These are phyloP conservation scores for Neurospora tetrasperma DNA, from an alignment of 495 filamentous ascomycete genomes.

Conservation along the genomic window DNA sequence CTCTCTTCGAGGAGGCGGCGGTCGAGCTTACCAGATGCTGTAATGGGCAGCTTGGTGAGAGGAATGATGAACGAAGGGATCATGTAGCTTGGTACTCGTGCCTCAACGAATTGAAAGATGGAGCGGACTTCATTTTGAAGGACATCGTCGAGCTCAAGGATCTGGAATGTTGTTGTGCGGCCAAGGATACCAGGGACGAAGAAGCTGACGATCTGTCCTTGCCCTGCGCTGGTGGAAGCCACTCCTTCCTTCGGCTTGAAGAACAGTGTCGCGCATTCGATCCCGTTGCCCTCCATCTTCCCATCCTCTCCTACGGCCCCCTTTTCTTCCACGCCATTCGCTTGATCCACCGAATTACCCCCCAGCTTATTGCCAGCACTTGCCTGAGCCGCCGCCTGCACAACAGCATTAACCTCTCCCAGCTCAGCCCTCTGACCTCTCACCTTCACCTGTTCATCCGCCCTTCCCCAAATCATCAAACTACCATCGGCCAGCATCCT, in stretches of 20 bases:
- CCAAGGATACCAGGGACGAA: constrained; percentile 35
- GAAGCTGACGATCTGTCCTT: constrained; percentile 46
- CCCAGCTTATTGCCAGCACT: not conserved
- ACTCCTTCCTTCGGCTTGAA: constrained; percentile 13
- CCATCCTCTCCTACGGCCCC: not conserved
- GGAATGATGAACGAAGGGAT: constrained; percentile 59
- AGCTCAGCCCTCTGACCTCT: constrained; percentile 72
- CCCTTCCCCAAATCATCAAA: constrained; percentile 60
- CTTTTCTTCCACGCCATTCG: constrained; percentile 28
- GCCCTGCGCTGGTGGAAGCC: constrained; percentile 6
- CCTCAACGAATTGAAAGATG: constrained; percentile 32
- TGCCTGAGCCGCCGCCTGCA: constrained; percentile 22
- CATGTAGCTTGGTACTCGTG: constrained; percentile 54
- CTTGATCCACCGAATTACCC: not conserved
- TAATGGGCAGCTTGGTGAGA: constrained; percentile 51
- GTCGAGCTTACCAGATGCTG: constrained; percentile 55
- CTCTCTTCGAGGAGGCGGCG: constrained; percentile 7
- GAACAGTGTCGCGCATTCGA: constrained; percentile 40
- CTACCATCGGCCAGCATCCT: constrained; percentile 60
- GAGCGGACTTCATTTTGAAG: constrained; percentile 14
- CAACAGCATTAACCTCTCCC: constrained; percentile 57
- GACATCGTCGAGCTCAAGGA: constrained; percentile 16
- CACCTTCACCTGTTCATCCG: constrained; percentile 75
- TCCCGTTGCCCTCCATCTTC: not conserved
- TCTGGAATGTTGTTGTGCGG: constrained; percentile 7